Conservation (phyloP, 1,284 basidiomycete genomes). For the Ceratobasidium sp. region DNA sequence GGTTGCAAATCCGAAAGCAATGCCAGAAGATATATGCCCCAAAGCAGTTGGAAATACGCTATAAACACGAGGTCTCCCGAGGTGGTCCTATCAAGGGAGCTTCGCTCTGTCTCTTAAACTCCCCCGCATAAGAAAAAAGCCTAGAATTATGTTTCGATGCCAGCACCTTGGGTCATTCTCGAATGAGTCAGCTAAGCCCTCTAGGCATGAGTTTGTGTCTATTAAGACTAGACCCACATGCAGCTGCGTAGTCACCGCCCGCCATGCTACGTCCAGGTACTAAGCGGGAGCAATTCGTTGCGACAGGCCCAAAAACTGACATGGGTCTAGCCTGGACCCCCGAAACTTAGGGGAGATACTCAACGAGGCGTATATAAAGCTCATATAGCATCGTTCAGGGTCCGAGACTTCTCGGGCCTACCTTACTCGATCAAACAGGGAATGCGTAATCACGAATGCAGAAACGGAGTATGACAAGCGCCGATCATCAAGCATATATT, state of each 20-base stretch:
- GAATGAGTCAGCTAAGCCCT: slow-evolving; percentile 1
- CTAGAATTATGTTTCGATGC: background rate
- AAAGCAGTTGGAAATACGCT: slow-evolving; percentile 13
- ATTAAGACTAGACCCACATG: background rate
- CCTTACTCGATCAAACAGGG: slow-evolving; percentile 2
- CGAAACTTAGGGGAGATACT: background rate
- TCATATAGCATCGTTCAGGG: background rate
- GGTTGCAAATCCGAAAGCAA: background rate
- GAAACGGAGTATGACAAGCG: background rate
- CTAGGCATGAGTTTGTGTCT: too few species aligned
- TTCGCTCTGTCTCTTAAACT: slow-evolving; percentile 1
- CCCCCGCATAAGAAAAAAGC: background rate
- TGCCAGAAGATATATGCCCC: slow-evolving; percentile 11
- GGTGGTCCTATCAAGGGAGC: slow-evolving; percentile 1
- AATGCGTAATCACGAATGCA: background rate
- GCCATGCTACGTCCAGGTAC: slow-evolving; percentile 2
- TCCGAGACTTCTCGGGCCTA: background rate
- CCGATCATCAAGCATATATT: background rate
- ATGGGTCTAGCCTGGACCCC: slow-evolving; percentile 4
- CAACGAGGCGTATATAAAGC: slow-evolving; percentile 3
- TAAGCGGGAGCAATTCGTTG: background rate
- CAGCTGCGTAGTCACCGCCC: background rate
- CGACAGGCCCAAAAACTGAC: background rate
- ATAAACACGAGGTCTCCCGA: slow-evolving; percentile 5
- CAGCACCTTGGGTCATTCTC: background rate